Percentiles rank a stretch among this genome's conserved stretches.
Conservation (phyloP, 108 stramenopile species). For the Nitzschia putrida region DNA sequence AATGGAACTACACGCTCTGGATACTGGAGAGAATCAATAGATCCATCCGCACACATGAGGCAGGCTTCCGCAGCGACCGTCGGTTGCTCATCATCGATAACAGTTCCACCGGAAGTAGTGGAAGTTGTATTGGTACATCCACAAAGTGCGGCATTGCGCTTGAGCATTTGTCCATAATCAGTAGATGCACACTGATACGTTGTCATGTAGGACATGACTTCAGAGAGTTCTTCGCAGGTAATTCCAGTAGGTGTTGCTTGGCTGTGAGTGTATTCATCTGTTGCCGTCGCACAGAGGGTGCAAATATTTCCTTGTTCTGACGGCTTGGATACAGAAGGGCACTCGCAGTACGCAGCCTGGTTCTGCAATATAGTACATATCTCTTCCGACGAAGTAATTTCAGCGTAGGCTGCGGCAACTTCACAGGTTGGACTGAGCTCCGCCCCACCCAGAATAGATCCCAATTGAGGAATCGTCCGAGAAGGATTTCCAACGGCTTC, state of each 20-base stretch:
- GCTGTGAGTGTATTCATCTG: not conserved
- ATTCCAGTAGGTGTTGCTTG: slow-evolving; percentile 15
- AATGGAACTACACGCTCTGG: slow-evolving; percentile 29
- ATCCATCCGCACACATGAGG: slow-evolving; percentile 15
- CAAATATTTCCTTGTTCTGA: slow-evolving; percentile 1
- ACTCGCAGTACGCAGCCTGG: slow-evolving; percentile 22
- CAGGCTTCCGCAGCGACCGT: slow-evolving; percentile 11
- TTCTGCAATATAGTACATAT: slow-evolving; percentile 9
- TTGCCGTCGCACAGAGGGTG: not conserved
- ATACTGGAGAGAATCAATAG: slow-evolving; percentile 1
- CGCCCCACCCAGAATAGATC: slow-evolving; percentile 4
- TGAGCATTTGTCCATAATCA: slow-evolving; percentile 4
- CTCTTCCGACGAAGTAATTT: not conserved
- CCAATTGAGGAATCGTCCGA: slow-evolving; percentile 14
- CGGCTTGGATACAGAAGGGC: slow-evolving; percentile 5
- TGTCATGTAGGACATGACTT: slow-evolving; percentile 16
- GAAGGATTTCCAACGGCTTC: not conserved
- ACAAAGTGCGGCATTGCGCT: slow-evolving; percentile 6
- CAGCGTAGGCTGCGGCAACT: slow-evolving; percentile 9
- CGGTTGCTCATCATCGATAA: not conserved
- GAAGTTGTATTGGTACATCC: slow-evolving; percentile 3
- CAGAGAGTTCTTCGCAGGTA: slow-evolving; percentile 20
- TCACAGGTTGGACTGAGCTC: slow-evolving; percentile 17
- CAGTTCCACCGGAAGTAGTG: not conserved
- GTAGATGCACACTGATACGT: slow-evolving; percentile 9